Conservation (phyloP, 1,284 basidiomycete species). For the Coniferiporia sulphurascens region DNA sequence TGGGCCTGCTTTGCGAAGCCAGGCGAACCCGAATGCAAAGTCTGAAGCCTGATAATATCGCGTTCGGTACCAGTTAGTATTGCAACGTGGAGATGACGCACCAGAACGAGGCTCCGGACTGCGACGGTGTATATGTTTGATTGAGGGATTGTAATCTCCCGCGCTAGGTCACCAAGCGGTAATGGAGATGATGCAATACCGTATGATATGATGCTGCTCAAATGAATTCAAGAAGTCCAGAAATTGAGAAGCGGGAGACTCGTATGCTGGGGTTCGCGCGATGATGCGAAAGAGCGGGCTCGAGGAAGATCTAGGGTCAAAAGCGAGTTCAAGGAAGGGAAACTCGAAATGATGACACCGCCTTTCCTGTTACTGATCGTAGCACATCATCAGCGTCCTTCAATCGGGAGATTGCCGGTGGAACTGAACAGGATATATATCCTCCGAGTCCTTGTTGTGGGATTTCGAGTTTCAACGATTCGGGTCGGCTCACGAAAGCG, state of each 20-base stretch:
- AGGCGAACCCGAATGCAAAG: background rate
- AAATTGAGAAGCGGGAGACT: background rate
- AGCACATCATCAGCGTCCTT: too few species aligned
- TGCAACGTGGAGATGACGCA: background rate
- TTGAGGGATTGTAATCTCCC: background rate
- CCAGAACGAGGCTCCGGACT: background rate
- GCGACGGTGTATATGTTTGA: background rate
- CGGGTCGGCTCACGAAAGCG: too few species aligned
- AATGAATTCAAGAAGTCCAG: background rate
- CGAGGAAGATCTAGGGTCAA: background rate
- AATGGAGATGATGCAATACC: background rate
- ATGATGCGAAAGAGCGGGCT: background rate
- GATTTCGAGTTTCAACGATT: too few species aligned
- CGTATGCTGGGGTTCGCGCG: background rate
- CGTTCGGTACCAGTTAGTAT: background rate
- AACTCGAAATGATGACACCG: background rate
- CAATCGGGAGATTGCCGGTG: too few species aligned
- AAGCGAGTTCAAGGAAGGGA: background rate
- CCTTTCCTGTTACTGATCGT: too few species aligned
- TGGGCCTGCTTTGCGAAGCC: background rate
- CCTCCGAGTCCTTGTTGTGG: too few species aligned
- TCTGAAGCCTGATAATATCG: background rate
- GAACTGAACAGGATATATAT: too few species aligned
- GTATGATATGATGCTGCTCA: background rate
- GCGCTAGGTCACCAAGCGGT: background rate